Evolutionary conservation across 768 basidiomycete genomes (phyloP).

Genomic region (Suillus subaureus): DNA sequence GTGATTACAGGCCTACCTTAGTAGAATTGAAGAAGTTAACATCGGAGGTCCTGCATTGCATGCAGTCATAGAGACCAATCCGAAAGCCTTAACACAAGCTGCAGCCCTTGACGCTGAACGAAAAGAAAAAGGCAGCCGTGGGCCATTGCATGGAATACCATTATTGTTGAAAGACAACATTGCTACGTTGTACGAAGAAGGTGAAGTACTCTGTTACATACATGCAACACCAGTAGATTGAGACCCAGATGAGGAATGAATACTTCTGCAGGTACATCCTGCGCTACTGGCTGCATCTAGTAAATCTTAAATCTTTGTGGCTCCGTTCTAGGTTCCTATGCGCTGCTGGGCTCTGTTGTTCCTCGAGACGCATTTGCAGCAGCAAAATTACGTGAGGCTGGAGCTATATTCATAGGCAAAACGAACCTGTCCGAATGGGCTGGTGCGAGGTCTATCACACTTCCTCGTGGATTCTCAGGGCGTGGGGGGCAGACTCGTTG

Average conservation of each 20-base stretch:
- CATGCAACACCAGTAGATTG: background rate
- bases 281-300: background rate
- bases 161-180: slow-evolving; percentile 31
- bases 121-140: slow-evolving; percentile 18
- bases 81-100: slow-evolving; percentile 32
- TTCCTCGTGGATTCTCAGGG: slow-evolving; percentile 53
- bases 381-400: slow-evolving; percentile 25
- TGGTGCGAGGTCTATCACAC: slow-evolving; percentile 22
- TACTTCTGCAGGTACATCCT: slow-evolving; percentile 37
- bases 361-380: slow-evolving; percentile 31
- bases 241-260: slow-evolving; percentile 30
- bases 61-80: slow-evolving; percentile 39
- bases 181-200: slow-evolving; percentile 26
- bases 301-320: background rate
- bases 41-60: slow-evolving; percentile 31
- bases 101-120: slow-evolving; percentile 32
- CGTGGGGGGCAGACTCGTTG: slow-evolving; percentile 49
- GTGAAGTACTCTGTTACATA: slow-evolving; percentile 6
- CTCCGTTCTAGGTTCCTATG: slow-evolving; percentile 24
- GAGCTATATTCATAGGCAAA: slow-evolving; percentile 38
- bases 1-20: slow-evolving; percentile 35
- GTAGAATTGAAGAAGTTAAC: slow-evolving; percentile 42
- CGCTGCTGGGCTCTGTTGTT: slow-evolving; percentile 31
- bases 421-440: slow-evolving; percentile 55
- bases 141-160: slow-evolving; percentile 36